phyloP scores from a whole-genome alignment of 164 flowering plant genomes.

The Vitis cinerea region DNA sequence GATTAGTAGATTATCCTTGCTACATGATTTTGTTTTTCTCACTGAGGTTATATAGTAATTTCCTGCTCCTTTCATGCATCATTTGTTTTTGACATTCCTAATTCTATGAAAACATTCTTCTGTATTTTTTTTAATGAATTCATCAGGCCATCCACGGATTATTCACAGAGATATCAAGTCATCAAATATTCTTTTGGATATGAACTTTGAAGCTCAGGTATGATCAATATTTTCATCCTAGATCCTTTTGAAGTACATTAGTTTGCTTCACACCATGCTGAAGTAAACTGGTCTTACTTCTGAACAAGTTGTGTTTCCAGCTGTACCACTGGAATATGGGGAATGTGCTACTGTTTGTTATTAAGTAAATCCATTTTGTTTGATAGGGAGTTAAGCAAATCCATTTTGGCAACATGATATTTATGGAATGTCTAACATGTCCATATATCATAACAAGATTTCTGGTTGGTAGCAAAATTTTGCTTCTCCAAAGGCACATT shows the following conservation, averaged over 20 bases:
- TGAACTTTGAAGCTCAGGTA: slow-evolving; percentile 49
- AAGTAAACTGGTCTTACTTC: background rate
- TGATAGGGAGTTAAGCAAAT: too few relatives aligned
- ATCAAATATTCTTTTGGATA: slow-evolving; percentile 51
- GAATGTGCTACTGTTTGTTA: too few relatives aligned
- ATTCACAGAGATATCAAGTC: slow-evolving; percentile 63
- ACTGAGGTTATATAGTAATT: background rate
- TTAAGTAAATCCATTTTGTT: too few relatives aligned
- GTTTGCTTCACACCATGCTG: background rate
- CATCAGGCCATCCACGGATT: slow-evolving; percentile 47
- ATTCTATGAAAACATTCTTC: background rate
- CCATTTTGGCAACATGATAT: background rate
- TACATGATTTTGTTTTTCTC: background rate
- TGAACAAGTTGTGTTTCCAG: too few relatives aligned
- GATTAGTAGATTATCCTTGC: background rate
- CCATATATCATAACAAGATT: too few relatives aligned
- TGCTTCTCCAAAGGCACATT: too few relatives aligned
- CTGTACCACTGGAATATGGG: too few relatives aligned
- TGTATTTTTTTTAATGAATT: slow-evolving; percentile 3
- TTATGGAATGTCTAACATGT: too few relatives aligned
- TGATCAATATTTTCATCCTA: slow-evolving; percentile 7
- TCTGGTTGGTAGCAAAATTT: too few relatives aligned
- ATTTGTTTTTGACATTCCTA: background rate
- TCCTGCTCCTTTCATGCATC: background rate
- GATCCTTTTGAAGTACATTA: background rate